Base-by-base conservation (phyloP, 352 stramenopile genomes). In the Pythium scleroteichum region DNA sequence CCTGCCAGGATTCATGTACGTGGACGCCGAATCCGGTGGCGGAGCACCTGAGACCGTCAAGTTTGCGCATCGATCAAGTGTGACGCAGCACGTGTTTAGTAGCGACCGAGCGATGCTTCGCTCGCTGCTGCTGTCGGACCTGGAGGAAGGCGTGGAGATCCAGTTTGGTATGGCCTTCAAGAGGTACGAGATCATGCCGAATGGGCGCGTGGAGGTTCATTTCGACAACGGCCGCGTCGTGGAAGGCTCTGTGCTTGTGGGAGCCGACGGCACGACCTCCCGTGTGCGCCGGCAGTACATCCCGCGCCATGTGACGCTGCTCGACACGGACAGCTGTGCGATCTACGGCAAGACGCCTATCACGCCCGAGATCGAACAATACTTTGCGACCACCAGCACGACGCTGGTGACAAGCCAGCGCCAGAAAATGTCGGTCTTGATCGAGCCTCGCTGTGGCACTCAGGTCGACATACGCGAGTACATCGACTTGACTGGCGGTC, bases 271-370 rank as follows among this genome's bases (percentile, higher is more conserved):
- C 17, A 83, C 78, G 7, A 85, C 69, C 1, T 90, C 78, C 0
- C 76, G 80, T 5, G 76, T 90, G 45, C 78, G 78, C 4, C 65
- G 70, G 2, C 80, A 90, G 53, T 83, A 85, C 57, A 53, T 87
- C 10, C 80, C 80, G 1, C 59, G 66, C 17, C 62, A 66, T 4
- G 58, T 75, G 10, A 75, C 68, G 3, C 58, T 90, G 14, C 59
- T 90, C 14, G 80, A 90, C 64, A 87, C 76, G 16, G 80, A 88
- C 47, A 78, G 76, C 17, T 71, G 75, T 1, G 80, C 76, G 13
- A 87, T 90, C 55, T 90, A 90, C 64, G 80, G 80, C 40, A 90
- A 88, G 64, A 88, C 80, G 6, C 65, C 70, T 0, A 50, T 87
- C 23, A 78, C 76, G 1, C 68, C 76, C 0, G 76, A 80, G 51